Base-by-base conservation (phyloP, 73 alveolate species). In the Paramecium octaurelia region DNA sequence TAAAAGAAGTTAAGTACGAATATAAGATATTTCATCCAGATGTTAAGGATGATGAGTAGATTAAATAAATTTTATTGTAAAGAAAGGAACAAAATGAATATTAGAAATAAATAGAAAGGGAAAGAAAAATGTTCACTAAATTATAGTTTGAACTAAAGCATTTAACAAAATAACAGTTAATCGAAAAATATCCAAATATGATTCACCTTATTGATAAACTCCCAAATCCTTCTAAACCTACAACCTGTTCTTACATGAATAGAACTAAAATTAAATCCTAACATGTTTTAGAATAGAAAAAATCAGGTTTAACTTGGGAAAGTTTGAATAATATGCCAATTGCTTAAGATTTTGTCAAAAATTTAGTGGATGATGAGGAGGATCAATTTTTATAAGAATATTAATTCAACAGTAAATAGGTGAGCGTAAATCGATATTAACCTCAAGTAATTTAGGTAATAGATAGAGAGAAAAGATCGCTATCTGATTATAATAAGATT, bases 361-460 rank as follows among this genome's bases (percentile, higher is more conserved):
- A 64, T 64, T 64, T 64, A 64, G 84, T 64, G 31, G 84, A 64
- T 64, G 84, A 64, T 27, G 84, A 64, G 9, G 84, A 64, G 42
- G 84, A 64, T 34, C 14, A 27, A 64, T 64, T 64, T 64, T 64
- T 64, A 64, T 31, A 34, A 64, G 84, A 64, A 64, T 64, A 64
- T 64, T 64, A 64, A 54, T 18, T 54, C 3, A 54, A 54, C 18
- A 54, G 31, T 54, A 54, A 18, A 54, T 54, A 54, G 9, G 11
- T 16, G 5, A 54, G 69, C 5, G 69, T 54, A 16, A 54, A 54
- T 54, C 69, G 69, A 18, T 18, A 54, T 54, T n/a, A 54, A 54
- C 27, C 69, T 4, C 16, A 14, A 48, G 5, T 14, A 48, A 48
- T 48, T 48, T 48, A 48, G 14, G 6, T 18, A 18, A 54, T 54